Evolutionary conservation across 2,329 filamentous ascomycete species (phyloP), one percentile per base, ranked within the genome.

Genomic region (Pleoardoris graminearum): DNA sequence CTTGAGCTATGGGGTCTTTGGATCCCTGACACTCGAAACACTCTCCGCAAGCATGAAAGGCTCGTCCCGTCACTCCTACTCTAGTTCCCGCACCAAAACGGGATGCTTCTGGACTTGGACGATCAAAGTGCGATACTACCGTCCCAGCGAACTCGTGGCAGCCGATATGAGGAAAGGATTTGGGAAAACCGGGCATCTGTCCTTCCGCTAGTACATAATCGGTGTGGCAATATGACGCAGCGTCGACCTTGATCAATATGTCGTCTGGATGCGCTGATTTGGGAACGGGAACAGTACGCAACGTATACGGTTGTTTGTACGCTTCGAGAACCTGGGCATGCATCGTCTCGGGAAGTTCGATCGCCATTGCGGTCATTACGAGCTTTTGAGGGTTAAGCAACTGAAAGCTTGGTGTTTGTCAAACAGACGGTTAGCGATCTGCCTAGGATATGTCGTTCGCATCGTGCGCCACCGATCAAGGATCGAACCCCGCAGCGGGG

Each of bases 191-290:
- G 12, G 44, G 44, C 3, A 61, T 64, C 7, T 60, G 56, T 14
- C 73, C 73, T 29, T 68, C 55, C 22, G 72, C 69, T 12, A 76
- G 61, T 7, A 75, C 69, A 27, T 63, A 67, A 49, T 76, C 73
- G 7, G 76, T 79, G 57, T 79, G 77, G 62, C 76, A 79, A 58
- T 79, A 80, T 1, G 76, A 78, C 7, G 76, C 76, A 4, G 77
- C 77, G 41, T 75, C 71, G 33, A 80, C 77, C 50, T 71, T 72
- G 59, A 80, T 72, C 21, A 80, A 70, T 21, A 80, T 44, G 51
- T 79, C 77, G 54, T 78, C 54, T 3, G 68, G 65, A 16, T 61
- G 35, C 21, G 58, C 47, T 1, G 61, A 54, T 25, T 37, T 43
- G 3, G 76, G 76, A 8, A 76, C 45, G 3, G 73, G 68, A 1